Evolutionary conservation across 495 filamentous ascomycete genomes (phyloP).

Genomic region (Hypoxylon rickii): DNA sequence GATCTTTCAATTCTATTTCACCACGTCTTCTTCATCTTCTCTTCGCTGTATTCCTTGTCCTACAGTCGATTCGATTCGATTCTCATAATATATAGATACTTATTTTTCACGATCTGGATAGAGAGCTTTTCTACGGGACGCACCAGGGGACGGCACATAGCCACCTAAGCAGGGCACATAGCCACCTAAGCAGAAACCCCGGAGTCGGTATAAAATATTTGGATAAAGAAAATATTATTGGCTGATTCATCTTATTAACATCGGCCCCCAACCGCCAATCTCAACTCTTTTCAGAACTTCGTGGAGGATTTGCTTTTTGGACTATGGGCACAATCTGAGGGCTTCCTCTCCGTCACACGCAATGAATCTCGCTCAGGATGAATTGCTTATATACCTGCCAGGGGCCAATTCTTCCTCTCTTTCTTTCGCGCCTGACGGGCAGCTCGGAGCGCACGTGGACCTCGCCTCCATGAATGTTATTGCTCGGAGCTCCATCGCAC

Average conservation of each 20-base stretch:
- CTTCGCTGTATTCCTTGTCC: too few species aligned
- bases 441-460: not conserved
- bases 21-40: too few species aligned
- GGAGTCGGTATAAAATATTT: too few species aligned
- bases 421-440: not conserved
- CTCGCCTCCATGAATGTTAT: conserved; percentile 27
- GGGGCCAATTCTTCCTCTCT: conserved; percentile 2
- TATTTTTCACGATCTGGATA: too few species aligned
- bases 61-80: too few species aligned
- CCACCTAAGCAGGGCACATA: too few species aligned
- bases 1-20: too few species aligned
- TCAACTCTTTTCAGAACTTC: conserved; percentile 9
- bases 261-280: conserved; percentile 12
- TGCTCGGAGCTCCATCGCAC: conserved; percentile 25
- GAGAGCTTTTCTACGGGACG: too few species aligned
- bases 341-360: conserved; percentile 2
- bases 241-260: conserved; percentile 22
- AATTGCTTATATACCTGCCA: conserved; percentile 19
- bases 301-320: not conserved
- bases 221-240: not conserved
- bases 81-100: too few species aligned
- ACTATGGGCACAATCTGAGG: conserved; percentile 11
- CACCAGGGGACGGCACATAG: too few species aligned
- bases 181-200: too few species aligned
- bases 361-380: conserved; percentile 24